Conservation (phyloP, 2,329 filamentous ascomycete species). For the Teratosphaeria zuluensis region DNA sequence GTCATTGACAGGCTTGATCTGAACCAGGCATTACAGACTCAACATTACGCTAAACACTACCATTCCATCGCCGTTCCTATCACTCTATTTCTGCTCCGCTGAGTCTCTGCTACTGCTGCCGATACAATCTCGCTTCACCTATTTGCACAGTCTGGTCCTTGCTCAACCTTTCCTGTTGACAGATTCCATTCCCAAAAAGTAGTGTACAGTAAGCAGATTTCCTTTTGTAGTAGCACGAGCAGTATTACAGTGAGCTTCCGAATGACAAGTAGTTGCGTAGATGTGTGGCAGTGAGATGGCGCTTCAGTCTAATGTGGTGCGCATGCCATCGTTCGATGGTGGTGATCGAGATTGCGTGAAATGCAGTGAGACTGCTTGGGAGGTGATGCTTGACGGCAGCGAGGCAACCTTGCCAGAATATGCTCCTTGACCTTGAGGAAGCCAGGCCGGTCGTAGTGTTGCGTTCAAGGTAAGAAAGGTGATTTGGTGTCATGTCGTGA, state of each 20-base stretch:
- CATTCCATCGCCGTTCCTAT: neutral
- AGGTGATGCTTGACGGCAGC: neutral
- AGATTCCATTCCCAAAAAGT: neutral
- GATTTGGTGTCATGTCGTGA: neutral
- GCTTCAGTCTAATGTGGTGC: neutral
- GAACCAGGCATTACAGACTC: neutral
- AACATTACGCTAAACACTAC: neutral
- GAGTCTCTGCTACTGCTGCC: neutral
- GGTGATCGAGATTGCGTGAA: neutral
- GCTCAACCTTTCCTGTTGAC: neutral
- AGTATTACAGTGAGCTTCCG: neutral
- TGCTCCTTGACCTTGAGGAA: neutral
- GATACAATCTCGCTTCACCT: neutral
- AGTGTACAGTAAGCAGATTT: neutral
- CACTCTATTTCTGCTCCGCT: neutral
- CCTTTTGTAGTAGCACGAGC: neutral
- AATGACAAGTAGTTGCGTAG: slow-evolving; percentile 1
- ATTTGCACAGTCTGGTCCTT: neutral
- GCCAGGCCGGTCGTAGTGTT: neutral
- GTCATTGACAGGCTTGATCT: too few relatives aligned
- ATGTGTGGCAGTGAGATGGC: slow-evolving; percentile 1
- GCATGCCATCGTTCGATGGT: neutral
- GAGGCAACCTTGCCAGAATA: neutral
- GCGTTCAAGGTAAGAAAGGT: neutral
- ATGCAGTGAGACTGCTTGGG: neutral